Conservation (phyloP, 371 early-diverging fungal species). For the Mucor irregularis region DNA sequence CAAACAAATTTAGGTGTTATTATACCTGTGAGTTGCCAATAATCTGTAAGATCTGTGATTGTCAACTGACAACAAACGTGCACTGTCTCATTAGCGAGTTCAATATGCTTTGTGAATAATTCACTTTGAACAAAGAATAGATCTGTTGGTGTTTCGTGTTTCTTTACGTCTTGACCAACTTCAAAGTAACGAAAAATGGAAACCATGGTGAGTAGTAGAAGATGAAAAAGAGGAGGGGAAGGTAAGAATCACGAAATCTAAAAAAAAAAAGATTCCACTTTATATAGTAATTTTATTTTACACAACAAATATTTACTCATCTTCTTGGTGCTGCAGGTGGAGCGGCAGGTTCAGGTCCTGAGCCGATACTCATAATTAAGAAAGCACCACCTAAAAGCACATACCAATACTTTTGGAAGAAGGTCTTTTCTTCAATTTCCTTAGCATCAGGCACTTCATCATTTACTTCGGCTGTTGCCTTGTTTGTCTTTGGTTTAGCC, state of each 20-base stretch:
- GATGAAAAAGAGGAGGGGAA: too few species aligned
- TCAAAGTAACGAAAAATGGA: too few species aligned
- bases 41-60: background rate
- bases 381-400: constrained; percentile 13
- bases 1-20: background rate
- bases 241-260: too few species aligned
- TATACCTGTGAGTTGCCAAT: background rate
- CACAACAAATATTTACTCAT: too few species aligned
- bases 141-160: too few species aligned
- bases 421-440: constrained; percentile 26
- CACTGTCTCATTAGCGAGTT: background rate
- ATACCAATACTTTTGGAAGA: constrained; percentile 38
- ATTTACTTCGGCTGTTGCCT: constrained; percentile 11
- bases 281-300: constrained; percentile 1
- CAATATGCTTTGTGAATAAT: background rate
- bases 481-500: constrained; percentile 16
- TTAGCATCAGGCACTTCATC: constrained; percentile 19
- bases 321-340: constrained; percentile 1
- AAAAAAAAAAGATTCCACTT: too few species aligned
- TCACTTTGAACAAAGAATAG: background rate
- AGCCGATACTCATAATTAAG: constrained; percentile 9
- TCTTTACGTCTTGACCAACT: too few species aligned
- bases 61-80: background rate
- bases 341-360: constrained; percentile 5
- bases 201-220: too few species aligned